phyloP scores from a whole-genome alignment of 306 rosid genomes.

The Dryas alaskensis region DNA sequence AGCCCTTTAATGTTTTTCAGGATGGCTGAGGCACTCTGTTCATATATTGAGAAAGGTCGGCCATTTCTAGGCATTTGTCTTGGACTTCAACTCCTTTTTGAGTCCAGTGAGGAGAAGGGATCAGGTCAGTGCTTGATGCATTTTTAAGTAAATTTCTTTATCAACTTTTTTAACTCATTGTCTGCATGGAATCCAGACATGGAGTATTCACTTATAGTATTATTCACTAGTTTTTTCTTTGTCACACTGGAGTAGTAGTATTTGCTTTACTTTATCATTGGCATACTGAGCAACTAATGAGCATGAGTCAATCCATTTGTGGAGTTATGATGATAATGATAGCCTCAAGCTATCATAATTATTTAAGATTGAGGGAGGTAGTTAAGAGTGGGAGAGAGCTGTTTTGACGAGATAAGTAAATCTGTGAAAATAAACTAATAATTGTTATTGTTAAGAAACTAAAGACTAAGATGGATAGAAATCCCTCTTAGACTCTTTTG shows the following conservation, averaged over 20 bases:
- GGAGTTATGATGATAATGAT: background rate
- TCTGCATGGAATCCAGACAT: background rate
- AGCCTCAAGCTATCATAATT: background rate
- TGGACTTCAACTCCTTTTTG: slow-evolving; percentile 95
- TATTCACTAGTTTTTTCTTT: background rate
- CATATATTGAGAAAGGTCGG: slow-evolving; percentile 75
- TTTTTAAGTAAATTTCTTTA: background rate
- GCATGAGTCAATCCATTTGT: background rate
- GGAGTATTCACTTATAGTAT: background rate
- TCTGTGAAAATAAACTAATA: background rate
- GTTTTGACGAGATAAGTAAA: background rate
- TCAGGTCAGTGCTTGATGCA: slow-evolving; percentile 46
- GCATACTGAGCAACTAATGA: background rate
- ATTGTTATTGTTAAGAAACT: background rate
- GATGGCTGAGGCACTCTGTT: slow-evolving; percentile 82
- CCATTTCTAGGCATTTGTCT: slow-evolving; percentile 97
- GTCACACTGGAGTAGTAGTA: background rate
- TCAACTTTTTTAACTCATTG: background rate
- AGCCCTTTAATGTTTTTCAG: slow-evolving; percentile 41
- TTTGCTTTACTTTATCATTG: background rate
- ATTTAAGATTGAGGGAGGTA: background rate
- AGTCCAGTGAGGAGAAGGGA: slow-evolving; percentile 94
- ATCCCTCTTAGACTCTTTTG: slow-evolving; percentile 1
- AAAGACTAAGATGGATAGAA: background rate
- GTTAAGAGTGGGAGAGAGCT: background rate